Conservation (phyloP, 139 green algal species). For the Marvania coccoides region DNA sequence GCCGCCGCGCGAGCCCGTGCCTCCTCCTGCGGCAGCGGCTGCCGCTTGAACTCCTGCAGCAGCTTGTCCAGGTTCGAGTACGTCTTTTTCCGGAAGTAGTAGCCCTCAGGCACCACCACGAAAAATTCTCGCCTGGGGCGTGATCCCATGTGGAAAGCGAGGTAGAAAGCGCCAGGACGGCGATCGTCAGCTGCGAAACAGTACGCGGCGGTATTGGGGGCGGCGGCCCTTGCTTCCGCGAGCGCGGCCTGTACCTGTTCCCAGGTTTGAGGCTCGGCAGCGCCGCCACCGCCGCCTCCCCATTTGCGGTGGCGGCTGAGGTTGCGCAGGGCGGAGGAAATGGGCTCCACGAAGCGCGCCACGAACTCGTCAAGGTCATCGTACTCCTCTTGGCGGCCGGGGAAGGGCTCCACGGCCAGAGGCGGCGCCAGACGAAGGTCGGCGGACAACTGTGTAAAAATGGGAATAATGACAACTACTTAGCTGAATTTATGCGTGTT, state of each 20-base stretch:
- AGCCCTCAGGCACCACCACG: constrained; percentile 26
- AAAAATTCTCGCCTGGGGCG: constrained; percentile 41
- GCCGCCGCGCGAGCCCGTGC: not conserved
- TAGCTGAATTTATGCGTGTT: too few relatives aligned
- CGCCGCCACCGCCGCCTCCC: not conserved
- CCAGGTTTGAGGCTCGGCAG: not conserved
- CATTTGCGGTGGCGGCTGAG: constrained; percentile 51
- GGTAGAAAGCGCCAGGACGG: constrained; percentile 25
- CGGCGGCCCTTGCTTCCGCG: not conserved
- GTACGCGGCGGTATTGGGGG: constrained; percentile 12
- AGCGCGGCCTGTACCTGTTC: not conserved
- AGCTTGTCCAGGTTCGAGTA: constrained; percentile 22
- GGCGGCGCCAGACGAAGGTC: constrained; percentile 43
- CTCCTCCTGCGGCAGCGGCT: not conserved
- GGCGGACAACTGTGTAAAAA: too few relatives aligned
- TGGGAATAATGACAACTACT: too few relatives aligned
- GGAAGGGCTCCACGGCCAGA: constrained; percentile 36
- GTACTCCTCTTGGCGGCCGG: constrained; percentile 33
- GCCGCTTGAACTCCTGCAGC: constrained; percentile 16
- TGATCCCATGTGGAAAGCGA: constrained; percentile 19
- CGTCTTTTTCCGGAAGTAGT: constrained; percentile 14
- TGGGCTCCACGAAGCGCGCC: constrained; percentile 50
- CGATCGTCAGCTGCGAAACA: constrained; percentile 19
- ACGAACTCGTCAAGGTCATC: constrained; percentile 77
- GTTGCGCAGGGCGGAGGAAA: constrained; percentile 19